These are phyloP conservation scores for Sugiyamaella sp. DNA, from an alignment of 1,139 yeast genomes.

Conservation along the genomic window DNA sequence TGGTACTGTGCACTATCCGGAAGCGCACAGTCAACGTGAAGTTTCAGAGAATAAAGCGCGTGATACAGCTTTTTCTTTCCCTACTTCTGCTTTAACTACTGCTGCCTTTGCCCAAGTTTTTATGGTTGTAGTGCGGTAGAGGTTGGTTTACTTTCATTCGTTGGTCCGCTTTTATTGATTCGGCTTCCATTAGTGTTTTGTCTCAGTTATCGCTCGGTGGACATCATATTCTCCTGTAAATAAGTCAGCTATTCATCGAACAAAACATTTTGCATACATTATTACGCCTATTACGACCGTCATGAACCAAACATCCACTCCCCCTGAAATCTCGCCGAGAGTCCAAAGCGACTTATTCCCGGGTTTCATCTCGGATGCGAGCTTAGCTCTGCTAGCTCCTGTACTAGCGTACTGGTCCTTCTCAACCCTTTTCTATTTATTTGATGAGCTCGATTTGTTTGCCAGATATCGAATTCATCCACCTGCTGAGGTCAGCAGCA, in stretches of 20 bases:
- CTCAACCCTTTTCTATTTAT: slow-evolving; percentile 69
- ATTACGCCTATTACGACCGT: background rate
- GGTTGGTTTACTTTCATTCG: too few species aligned
- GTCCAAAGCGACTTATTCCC: slow-evolving; percentile 45
- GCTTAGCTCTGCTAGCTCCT: slow-evolving; percentile 73
- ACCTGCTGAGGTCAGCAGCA: slow-evolving; percentile 72
- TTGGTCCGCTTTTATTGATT: background rate
- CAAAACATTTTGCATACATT: background rate
- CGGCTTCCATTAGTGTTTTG: background rate
- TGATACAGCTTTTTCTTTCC: too few species aligned
- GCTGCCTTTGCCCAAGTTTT: too few species aligned
- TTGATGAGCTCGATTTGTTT: slow-evolving; percentile 74
- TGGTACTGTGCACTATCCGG: too few species aligned
- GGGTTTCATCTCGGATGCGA: slow-evolving; percentile 67
- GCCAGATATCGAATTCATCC: slow-evolving; percentile 90
- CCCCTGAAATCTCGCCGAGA: slow-evolving; percentile 25
- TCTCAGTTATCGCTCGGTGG: too few species aligned
- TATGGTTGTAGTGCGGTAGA: too few species aligned
- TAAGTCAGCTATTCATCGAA: background rate
- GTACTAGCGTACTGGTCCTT: slow-evolving; percentile 81
- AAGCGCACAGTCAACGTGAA: too few species aligned
- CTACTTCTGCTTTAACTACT: too few species aligned
- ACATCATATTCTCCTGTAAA: background rate
- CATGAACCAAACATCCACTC: slow-evolving; percentile 13
- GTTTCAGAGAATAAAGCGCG: too few species aligned